Percentiles rank a stretch among this genome's conserved stretches.
Evolutionary conservation across 805 yeast species (phyloP).

Genomic region (Debaryomyces hansenii): DNA sequence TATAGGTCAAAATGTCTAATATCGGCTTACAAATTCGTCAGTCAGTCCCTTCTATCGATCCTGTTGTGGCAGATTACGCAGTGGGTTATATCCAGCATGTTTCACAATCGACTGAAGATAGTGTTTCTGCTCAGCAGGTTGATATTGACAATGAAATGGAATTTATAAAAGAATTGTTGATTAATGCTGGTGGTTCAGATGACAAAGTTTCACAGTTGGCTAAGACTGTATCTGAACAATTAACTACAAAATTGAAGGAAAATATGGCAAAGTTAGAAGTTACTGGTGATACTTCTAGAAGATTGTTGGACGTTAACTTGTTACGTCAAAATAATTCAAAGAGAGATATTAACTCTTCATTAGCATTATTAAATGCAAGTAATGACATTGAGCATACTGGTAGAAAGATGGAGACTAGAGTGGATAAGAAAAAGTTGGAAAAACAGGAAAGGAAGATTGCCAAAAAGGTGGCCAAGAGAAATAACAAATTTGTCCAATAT

Average conservation of each 20-base stretch:
- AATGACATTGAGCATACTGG: slow-evolving; percentile 90
- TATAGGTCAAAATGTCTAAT: slow-evolving; percentile 33
- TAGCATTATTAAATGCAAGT: slow-evolving; percentile 74
- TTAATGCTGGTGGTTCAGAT: slow-evolving; percentile 79
- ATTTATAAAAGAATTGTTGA: slow-evolving; percentile 64
- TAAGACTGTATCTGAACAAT: slow-evolving; percentile 45
- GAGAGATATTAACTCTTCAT: slow-evolving; percentile 71
- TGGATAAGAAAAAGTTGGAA: slow-evolving; percentile 93
- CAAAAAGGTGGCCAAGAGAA: slow-evolving; percentile 90
- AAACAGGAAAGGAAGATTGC: slow-evolving; percentile 98
- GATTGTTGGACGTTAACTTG: slow-evolving; percentile 78
- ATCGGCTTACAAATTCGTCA: slow-evolving; percentile 66
- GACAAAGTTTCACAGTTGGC: slow-evolving; percentile 54
- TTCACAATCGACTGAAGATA: slow-evolving; percentile 74
- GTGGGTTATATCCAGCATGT: slow-evolving; percentile 87
- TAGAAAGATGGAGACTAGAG: slow-evolving; percentile 88
- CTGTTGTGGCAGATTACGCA: slow-evolving; percentile 85
- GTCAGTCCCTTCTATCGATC: slow-evolving; percentile 84
- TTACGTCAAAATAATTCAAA: slow-evolving; percentile 55
- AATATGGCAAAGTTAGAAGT: slow-evolving; percentile 73
- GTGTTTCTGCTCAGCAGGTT: slow-evolving; percentile 73
- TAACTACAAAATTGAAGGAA: slow-evolving; percentile 55
- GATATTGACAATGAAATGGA: slow-evolving; percentile 66
- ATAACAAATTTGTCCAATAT: slow-evolving; percentile 78
- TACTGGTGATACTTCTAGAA: slow-evolving; percentile 85